Percentiles rank a stretch among this genome's conserved stretches.
phyloP scores from a whole-genome alignment of 2,329 filamentous ascomycete species.

The Zymoseptoria brevis region DNA sequence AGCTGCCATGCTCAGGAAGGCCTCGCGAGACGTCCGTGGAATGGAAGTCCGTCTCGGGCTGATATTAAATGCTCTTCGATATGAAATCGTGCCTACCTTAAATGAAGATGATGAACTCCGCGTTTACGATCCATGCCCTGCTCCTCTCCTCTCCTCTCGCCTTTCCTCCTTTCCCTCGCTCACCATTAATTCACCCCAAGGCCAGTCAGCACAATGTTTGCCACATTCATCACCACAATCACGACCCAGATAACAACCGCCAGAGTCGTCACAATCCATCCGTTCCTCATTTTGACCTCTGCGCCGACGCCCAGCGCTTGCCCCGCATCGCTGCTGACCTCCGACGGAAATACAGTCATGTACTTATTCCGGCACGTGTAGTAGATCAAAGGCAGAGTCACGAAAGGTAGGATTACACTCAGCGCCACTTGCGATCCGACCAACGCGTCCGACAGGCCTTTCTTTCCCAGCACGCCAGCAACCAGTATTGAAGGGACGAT shows the following conservation, averaged over 20 bases:
- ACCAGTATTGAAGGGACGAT: conserved; percentile 79
- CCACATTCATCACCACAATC: conserved; percentile 72
- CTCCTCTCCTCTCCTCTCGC: neutral
- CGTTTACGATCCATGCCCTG: no score
- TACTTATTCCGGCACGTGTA: conserved; percentile 73
- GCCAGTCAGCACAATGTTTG: conserved; percentile 58
- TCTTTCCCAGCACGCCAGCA: conserved; percentile 65
- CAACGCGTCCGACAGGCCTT: conserved; percentile 62
- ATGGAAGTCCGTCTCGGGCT: neutral
- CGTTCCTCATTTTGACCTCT: conserved; percentile 58
- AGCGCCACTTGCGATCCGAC: conserved; percentile 72
- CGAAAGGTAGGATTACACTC: conserved; percentile 71
- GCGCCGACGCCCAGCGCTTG: conserved; percentile 3
- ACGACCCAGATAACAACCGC: conserved; percentile 61
- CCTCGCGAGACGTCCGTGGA: neutral
- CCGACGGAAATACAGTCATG: conserved; percentile 57
- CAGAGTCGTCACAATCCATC: conserved; percentile 54
- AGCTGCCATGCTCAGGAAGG: neutral
- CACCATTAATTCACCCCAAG: conserved; percentile 38
- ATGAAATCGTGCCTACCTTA: neutral
- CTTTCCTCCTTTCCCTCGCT: no score
- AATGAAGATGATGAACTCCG: no score
- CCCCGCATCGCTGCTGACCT: conserved; percentile 1
- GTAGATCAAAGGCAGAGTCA: conserved; percentile 75
- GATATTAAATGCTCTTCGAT: neutral